These are phyloP conservation scores for Thymus quinquecostatus DNA, from an alignment of 257 asterid genomes.

Conservation along the genomic window DNA sequence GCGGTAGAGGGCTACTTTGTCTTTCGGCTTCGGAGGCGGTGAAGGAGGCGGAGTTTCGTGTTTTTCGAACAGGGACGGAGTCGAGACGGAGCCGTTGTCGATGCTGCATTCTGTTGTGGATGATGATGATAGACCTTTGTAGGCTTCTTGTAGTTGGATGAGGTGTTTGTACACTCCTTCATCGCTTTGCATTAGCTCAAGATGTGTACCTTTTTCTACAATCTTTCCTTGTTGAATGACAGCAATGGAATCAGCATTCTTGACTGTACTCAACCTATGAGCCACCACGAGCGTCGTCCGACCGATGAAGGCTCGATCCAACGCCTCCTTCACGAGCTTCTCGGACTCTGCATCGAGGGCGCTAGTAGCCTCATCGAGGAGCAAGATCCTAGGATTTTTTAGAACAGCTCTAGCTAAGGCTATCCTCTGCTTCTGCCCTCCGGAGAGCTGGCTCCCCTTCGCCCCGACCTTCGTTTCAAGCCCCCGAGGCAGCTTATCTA, in stretches of 20 bases:
- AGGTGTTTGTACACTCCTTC: constrained; percentile 57
- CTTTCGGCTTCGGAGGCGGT: constrained; percentile 1
- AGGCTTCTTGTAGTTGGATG: constrained; percentile 40
- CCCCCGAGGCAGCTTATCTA: constrained; percentile 51
- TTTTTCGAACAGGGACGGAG: not conserved
- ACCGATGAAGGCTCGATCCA: constrained; percentile 44
- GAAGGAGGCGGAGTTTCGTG: not conserved
- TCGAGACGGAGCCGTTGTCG: constrained; percentile 24
- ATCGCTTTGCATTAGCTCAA: constrained; percentile 40
- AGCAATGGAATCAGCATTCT: constrained; percentile 52
- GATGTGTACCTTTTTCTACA: constrained; percentile 60
- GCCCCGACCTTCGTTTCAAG: constrained; percentile 44
- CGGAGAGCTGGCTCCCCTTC: constrained; percentile 55
- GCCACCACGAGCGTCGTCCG: constrained; percentile 57
- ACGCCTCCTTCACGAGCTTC: constrained; percentile 50
- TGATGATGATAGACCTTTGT: constrained; percentile 24
- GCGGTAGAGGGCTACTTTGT: constrained; percentile 38
- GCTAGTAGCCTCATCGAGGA: constrained; percentile 65
- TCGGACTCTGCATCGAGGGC: constrained; percentile 62
- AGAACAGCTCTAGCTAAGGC: constrained; percentile 61
- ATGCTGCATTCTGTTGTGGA: constrained; percentile 35
- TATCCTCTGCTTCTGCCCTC: constrained; percentile 63
- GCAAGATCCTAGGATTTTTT: constrained; percentile 50
- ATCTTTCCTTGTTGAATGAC: constrained; percentile 52
- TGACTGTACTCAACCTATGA: constrained; percentile 55